A percentile compares a stretch with the other conserved stretches of the same genome.
These are phyloP conservation scores for Amanita inopinata DNA, from an alignment of 768 basidiomycete genomes.

Conservation along the genomic window DNA sequence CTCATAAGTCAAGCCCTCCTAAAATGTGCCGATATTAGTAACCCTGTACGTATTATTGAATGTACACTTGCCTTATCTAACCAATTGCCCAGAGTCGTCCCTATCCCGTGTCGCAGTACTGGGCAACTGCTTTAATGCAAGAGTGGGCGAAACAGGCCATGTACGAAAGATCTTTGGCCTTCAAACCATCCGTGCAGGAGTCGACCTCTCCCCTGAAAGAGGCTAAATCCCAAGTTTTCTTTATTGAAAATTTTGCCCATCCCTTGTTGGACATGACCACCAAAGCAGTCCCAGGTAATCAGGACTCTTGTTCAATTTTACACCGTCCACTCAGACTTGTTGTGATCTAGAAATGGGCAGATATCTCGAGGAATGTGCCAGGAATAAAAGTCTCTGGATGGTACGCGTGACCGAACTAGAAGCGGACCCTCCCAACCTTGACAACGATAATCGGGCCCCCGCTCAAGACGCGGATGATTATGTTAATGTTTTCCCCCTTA, in stretches of 20 bases:
- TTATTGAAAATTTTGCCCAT: conserved; percentile 72
- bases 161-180: conserved; percentile 70
- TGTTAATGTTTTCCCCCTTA: conserved; percentile 9
- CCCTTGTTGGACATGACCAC: conserved; percentile 76
- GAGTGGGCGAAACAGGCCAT: conserved; percentile 89
- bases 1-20: conserved; percentile 84
- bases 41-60: conserved; percentile 60
- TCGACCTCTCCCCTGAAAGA: conserved; percentile 44
- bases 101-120: conserved; percentile 82
- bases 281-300: conserved; percentile 64
- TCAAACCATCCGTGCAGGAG: conserved; percentile 52
- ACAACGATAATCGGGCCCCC: not conserved
- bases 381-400: conserved; percentile 67
- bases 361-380: conserved; percentile 57
- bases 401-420: conserved; percentile 8
- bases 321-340: not conserved
- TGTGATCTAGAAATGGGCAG: conserved; percentile 45
- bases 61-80: conserved; percentile 3
- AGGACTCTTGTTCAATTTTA: not conserved
- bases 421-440: not conserved
- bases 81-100: conserved; percentile 64
- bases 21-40: conserved; percentile 98
- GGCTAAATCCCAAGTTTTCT: conserved; percentile 80
- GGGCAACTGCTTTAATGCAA: conserved; percentile 80
- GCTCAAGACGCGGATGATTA: conserved; percentile 3